phyloP scores from a whole-genome alignment of 2,329 filamentous ascomycete genomes.

The Colletotrichum sp. region DNA sequence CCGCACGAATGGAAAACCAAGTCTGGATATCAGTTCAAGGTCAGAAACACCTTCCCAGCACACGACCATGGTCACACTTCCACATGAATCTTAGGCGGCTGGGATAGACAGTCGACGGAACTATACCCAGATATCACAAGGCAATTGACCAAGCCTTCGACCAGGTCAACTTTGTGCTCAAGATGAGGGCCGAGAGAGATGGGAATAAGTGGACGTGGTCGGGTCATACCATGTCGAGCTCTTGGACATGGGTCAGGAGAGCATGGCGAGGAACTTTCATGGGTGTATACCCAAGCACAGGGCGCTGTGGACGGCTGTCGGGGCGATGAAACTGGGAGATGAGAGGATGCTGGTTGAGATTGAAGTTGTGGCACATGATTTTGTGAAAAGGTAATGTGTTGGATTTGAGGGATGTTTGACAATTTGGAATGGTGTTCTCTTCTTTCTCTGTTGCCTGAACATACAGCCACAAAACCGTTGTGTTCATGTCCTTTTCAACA shows the following conservation, averaged over 20 bases:
- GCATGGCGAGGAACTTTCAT: not conserved
- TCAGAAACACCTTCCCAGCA: not conserved
- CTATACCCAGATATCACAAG: no score
- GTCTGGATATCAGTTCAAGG: not conserved
- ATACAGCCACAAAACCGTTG: fast-evolving
- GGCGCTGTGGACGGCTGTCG: not conserved
- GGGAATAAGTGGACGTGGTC: not conserved
- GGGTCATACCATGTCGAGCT: not conserved
- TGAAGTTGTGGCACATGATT: not conserved
- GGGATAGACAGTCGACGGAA: not conserved
- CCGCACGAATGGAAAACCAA: not conserved
- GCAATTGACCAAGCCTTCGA: not conserved
- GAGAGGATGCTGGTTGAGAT: not conserved
- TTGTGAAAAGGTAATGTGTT: not conserved
- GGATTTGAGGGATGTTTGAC: not conserved
- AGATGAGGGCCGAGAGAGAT: not conserved
- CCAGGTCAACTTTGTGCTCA: not conserved
- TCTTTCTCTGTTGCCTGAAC: no score
- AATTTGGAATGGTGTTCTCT: not conserved
- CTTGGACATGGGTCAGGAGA: not conserved
- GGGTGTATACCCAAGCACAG: not conserved
- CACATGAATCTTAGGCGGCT: not conserved
- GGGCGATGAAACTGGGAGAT: not conserved
- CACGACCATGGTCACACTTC: fast-evolving
- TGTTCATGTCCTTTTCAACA: fast-evolving